These are phyloP conservation scores for Mikania micrantha DNA, from an alignment of 129 eudicot genomes.

Conservation along the genomic window DNA sequence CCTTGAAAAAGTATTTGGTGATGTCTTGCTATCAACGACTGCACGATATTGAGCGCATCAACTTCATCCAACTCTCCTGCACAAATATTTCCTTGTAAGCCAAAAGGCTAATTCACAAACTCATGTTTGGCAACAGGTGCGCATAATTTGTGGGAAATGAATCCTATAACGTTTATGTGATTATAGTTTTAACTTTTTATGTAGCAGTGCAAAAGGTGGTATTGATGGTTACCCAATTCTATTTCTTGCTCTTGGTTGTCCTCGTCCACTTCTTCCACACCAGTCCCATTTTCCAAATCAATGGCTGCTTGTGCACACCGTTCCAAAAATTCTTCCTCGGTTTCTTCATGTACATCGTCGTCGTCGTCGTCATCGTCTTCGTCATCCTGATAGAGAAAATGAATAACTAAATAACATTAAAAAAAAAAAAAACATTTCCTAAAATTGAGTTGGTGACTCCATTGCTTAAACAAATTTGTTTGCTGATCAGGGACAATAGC, in stretches of 20 bases:
- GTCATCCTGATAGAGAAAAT: conserved; percentile 16
- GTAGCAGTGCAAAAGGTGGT: not conserved
- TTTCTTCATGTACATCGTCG: conserved; percentile 66
- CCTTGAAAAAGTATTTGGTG: conserved; percentile 35
- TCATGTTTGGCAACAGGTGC: not conserved
- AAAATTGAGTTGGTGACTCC: not conserved
- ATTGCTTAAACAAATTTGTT: not conserved
- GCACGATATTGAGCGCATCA: conserved; percentile 32
- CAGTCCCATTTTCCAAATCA: conserved; percentile 56
- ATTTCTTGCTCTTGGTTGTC: conserved; percentile 64
- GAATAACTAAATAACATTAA: too few species aligned
- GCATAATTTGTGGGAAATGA: too few species aligned
- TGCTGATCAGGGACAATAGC: not conserved
- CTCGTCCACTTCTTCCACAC: conserved; percentile 52
- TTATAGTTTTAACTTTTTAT: not conserved
- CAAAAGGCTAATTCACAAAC: not conserved
- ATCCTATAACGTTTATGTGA: not conserved
- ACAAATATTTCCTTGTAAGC: conserved; percentile 8
- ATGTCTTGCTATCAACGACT: conserved; percentile 41
- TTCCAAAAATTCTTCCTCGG: conserved; percentile 71
- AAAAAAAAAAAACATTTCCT: not conserved
- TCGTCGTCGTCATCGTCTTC: conserved; percentile 18
- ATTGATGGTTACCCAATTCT: conserved; percentile 47
- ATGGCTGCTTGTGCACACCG: conserved; percentile 70
- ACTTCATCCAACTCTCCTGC: conserved; percentile 53